phyloP scores from a whole-genome alignment of 371 early-diverging fungal species.

The Lichtheimia ornata region DNA sequence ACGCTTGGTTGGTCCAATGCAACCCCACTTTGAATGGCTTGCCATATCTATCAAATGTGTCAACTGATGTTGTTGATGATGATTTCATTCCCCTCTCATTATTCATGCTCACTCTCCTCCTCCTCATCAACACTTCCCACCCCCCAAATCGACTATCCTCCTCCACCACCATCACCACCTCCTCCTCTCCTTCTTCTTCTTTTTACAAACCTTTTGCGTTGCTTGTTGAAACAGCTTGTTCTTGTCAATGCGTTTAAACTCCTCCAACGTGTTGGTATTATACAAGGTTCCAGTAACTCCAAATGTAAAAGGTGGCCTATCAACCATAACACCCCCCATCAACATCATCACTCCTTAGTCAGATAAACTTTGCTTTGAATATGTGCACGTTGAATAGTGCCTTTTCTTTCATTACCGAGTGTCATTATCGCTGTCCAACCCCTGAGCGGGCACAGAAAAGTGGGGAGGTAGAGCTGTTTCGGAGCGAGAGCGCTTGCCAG shows the following conservation, averaged over 20 bases:
- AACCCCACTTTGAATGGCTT: constrained; percentile 64
- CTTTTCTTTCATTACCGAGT: constrained; percentile 22
- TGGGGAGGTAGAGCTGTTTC: constrained; percentile 24
- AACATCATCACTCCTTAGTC: not conserved
- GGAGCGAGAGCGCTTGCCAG: constrained; percentile 40
- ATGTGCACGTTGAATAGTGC: not conserved
- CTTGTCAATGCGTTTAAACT: constrained; percentile 82
- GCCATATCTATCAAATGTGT: constrained; percentile 57
- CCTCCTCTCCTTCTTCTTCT: not conserved
- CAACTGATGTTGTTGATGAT: not conserved
- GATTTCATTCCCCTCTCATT: no score
- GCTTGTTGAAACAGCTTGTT: constrained; percentile 60
- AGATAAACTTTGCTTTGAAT: not conserved
- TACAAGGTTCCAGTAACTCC: constrained; percentile 60
- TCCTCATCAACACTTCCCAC: no score
- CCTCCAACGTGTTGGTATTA: constrained; percentile 93
- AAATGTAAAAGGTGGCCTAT: constrained; percentile 49
- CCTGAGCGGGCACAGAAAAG: constrained; percentile 35
- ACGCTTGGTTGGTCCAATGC: constrained; percentile 63
- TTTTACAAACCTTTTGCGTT: constrained; percentile 34
- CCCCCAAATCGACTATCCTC: not conserved
- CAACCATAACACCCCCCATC: not conserved
- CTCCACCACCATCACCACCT: no score
- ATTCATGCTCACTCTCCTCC: no score
- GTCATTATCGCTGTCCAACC: constrained; percentile 24